These are phyloP conservation scores for Phaffia tasmanica DNA, from an alignment of 768 basidiomycete species.

Conservation along the genomic window DNA sequence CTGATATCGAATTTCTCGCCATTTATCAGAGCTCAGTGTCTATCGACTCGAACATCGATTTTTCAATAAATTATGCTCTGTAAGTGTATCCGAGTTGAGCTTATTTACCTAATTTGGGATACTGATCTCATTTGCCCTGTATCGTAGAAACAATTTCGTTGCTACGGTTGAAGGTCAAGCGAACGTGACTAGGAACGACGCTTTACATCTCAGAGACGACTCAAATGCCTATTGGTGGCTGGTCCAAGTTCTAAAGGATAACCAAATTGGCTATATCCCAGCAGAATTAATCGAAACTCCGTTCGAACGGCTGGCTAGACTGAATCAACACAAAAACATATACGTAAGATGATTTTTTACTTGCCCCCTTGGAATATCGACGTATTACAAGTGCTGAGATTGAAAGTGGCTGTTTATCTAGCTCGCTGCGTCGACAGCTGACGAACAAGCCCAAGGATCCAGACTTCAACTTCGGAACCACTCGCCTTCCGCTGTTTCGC, in stretches of 20 bases:
- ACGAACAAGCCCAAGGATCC: conserved; percentile 14
- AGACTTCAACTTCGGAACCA: conserved; percentile 10
- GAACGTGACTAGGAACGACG: conserved; percentile 96
- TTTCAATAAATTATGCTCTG: conserved; percentile 38
- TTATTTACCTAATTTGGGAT: conserved; percentile 39
- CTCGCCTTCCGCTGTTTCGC: conserved; percentile 16
- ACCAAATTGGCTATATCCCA: conserved; percentile 97
- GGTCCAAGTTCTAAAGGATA: conserved; percentile 93
- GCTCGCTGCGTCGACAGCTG: conserved; percentile 57
- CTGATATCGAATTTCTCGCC: too few species aligned
- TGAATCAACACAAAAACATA: conserved; percentile 95
- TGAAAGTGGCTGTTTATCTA: conserved; percentile 31
- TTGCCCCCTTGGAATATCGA: neutral
- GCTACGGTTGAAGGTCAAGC: conserved; percentile 98
- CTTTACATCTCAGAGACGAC: conserved; percentile 91
- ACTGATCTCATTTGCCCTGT: conserved; percentile 43
- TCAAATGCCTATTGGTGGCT: conserved; percentile 99
- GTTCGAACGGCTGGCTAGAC: conserved; percentile 81
- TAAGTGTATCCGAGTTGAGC: conserved; percentile 41
- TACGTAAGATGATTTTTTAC: conserved; percentile 53
- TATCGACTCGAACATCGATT: conserved; percentile 35
- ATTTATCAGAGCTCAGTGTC: conserved; percentile 15
- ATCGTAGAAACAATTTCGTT: conserved; percentile 64
- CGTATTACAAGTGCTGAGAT: neutral
- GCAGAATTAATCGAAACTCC: conserved; percentile 99